Percentiles rank a stretch among this genome's conserved stretches.
phyloP scores from a whole-genome alignment of 768 basidiomycete genomes.

The Tephrocybe rancida region DNA sequence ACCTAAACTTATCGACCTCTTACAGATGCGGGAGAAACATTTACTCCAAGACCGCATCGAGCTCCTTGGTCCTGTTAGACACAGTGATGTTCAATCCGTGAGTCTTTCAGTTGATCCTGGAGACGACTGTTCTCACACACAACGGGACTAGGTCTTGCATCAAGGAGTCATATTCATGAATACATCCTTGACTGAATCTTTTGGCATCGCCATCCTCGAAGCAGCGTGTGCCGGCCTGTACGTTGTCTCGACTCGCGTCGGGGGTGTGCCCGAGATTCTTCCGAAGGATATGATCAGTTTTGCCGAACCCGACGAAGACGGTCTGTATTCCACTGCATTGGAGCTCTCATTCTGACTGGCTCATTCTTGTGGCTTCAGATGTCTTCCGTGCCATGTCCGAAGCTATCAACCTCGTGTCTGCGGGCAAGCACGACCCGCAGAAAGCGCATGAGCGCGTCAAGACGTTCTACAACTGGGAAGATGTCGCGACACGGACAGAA shows the following conservation, averaged over 20 bases:
- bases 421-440: slow-evolving; percentile 73
- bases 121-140: not conserved
- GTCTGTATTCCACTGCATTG: slow-evolving; percentile 40
- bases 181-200: slow-evolving; percentile 94
- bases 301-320: slow-evolving; percentile 91
- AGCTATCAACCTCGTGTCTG: slow-evolving; percentile 71
- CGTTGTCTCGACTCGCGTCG: slow-evolving; percentile 91
- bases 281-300: slow-evolving; percentile 96
- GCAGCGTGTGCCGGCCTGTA: slow-evolving; percentile 95
- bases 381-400: slow-evolving; percentile 82
- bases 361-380: slow-evolving; percentile 46
- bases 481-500: slow-evolving; percentile 82
- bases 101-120: slow-evolving; percentile 23
- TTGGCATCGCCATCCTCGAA: slow-evolving; percentile 97
- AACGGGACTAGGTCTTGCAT: slow-evolving; percentile 64
- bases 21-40: slow-evolving; percentile 94
- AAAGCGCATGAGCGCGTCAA: slow-evolving; percentile 77
- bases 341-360: not conserved
- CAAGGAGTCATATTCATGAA: slow-evolving; percentile 93
- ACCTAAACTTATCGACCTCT: slow-evolving; percentile 90
- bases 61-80: slow-evolving; percentile 79
- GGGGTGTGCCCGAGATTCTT: slow-evolving; percentile 94
- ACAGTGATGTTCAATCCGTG: slow-evolving; percentile 82
- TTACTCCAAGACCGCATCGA: slow-evolving; percentile 91
- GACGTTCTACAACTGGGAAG: slow-evolving; percentile 86